Evolutionary conservation across 1,284 basidiomycete species (phyloP).

Genomic region (Boletellus sp.): DNA sequence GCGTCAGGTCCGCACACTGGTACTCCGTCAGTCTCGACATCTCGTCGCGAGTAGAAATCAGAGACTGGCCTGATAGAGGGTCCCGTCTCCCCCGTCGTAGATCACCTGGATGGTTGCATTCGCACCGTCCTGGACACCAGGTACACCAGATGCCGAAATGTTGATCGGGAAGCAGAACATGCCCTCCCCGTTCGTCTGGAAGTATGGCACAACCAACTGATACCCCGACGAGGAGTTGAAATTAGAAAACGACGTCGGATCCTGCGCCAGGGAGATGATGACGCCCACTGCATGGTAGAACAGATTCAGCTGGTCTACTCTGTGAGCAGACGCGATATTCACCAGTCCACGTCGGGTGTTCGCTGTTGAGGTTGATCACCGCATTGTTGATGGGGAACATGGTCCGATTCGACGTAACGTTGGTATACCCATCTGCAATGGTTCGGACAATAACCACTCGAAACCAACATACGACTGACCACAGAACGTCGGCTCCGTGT

Average conservation of each 20-base stretch:
- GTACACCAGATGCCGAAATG: constrained; percentile 41
- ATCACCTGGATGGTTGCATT: constrained; percentile 49
- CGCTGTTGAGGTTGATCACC: constrained; percentile 40
- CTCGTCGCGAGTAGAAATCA: not conserved
- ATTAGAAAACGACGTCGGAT: constrained; percentile 52
- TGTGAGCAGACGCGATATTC: not conserved
- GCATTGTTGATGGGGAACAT: constrained; percentile 53
- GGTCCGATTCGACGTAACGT: constrained; percentile 43
- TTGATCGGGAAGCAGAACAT: constrained; percentile 53
- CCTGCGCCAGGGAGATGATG: constrained; percentile 39
- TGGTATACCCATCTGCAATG: constrained; percentile 43
- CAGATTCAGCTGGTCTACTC: constrained; percentile 1
- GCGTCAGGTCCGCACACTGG: constrained; percentile 32
- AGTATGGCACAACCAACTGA: constrained; percentile 39
- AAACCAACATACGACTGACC: constrained; percentile 31
- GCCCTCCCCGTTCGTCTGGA: constrained; percentile 45
- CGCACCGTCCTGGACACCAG: constrained; percentile 44
- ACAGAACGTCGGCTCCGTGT: constrained; percentile 49
- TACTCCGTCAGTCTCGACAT: not conserved
- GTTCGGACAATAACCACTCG: constrained; percentile 1
- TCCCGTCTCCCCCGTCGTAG: constrained; percentile 50
- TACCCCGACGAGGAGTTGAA: constrained; percentile 44
- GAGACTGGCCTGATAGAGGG: constrained; percentile 47
- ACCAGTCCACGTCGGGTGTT: constrained; percentile 43
- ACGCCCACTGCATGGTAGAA: constrained; percentile 34